Base-by-base conservation (phyloP, 495 filamentous ascomycete species). In the Podospora didyma region DNA sequence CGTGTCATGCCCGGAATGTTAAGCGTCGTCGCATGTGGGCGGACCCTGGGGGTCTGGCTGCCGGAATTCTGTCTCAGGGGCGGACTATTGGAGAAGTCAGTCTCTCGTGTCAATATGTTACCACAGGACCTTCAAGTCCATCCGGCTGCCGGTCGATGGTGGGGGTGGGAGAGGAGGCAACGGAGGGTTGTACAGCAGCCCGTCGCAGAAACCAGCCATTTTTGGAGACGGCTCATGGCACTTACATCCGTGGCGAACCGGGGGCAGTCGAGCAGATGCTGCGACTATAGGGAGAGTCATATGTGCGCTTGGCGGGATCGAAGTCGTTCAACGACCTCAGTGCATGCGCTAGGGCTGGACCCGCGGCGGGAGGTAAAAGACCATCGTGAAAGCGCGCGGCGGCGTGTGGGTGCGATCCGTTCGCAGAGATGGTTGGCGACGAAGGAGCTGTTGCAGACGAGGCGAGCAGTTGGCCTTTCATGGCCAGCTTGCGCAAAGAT, bases 1-100 rank as follows among this genome's bases (percentile, higher is more conserved):
- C 88, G 88, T 37, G 94, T 98, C 78, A 98, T 82, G 41, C 79
- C 87, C 39, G 89, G 89, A 52, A 94, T 92, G 69, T 92, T 90
- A 52, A 94, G 82, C 17, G 89, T 93, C 11, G 89, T 92, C 19
- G 89, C 87, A 69, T 90, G 88, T 35, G 88, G 79, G 45, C 86
- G 82, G 45, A 81, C 73, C 51, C 80, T 72, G 34, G 86, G 85
- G 16, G 84, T 86, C 6, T 78, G 77, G 46, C 76, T 74, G 51
- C 83, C 82, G 2, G 86, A 89, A 48, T 84, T 82, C 54, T 82
- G 80, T 65, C 81, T 75, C 60, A 74, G 68, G 56, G 70, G 82
- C 52, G 67, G 81, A 52, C 73, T 87, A 47, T 66, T 48, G 7
- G 14, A 19, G 46, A n/a, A 26, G 51, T 68, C 58, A 69, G 64